phyloP scores from a whole-genome alignment of 495 filamentous ascomycete species.

The Bombardia bombarda region DNA sequence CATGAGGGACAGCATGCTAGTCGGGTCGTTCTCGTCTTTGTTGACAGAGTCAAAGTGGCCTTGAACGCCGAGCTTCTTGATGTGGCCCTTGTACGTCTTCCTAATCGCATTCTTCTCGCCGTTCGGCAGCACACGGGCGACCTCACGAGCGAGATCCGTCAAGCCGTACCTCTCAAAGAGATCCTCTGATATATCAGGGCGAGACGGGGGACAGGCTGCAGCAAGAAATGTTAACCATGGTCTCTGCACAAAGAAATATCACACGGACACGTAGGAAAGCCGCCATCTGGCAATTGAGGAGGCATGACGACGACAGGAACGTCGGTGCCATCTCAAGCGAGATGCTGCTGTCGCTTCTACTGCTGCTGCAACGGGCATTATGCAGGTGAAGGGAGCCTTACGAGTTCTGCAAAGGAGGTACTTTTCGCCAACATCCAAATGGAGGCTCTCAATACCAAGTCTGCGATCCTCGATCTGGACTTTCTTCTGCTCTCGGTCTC shows the following conservation, averaged over 20 bases:
- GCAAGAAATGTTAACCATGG: constrained; percentile 44
- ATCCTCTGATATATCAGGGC: constrained; percentile 37
- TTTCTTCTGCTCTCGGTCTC: constrained; percentile 47
- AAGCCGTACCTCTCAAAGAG: constrained; percentile 44
- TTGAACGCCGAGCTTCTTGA: constrained; percentile 45
- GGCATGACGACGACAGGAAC: not conserved
- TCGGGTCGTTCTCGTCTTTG: constrained; percentile 29
- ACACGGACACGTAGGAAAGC: not conserved
- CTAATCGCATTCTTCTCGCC: constrained; percentile 49
- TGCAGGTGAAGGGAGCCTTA: constrained; percentile 44
- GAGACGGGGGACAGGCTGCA: constrained; percentile 37
- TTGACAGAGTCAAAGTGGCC: constrained; percentile 46
- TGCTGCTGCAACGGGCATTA: not conserved
- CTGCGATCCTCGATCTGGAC: constrained; percentile 45
- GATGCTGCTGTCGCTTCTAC: not conserved
- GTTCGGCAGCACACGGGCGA: constrained; percentile 46
- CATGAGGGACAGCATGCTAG: constrained; percentile 38
- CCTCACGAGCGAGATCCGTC: constrained; percentile 39
- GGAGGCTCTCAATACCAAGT: constrained; percentile 47
- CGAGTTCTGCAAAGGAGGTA: constrained; percentile 54
- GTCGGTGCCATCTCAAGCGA: not conserved
- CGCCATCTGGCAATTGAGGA: constrained; percentile 2
- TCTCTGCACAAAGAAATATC: constrained; percentile 12
- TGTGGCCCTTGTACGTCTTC: constrained; percentile 52
- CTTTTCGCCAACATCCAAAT: constrained; percentile 48